A percentile compares a stretch with the other conserved stretches of the same genome.
Conservation (phyloP, 2,329 filamentous ascomycete genomes). For the Acrocalymma vagum region DNA sequence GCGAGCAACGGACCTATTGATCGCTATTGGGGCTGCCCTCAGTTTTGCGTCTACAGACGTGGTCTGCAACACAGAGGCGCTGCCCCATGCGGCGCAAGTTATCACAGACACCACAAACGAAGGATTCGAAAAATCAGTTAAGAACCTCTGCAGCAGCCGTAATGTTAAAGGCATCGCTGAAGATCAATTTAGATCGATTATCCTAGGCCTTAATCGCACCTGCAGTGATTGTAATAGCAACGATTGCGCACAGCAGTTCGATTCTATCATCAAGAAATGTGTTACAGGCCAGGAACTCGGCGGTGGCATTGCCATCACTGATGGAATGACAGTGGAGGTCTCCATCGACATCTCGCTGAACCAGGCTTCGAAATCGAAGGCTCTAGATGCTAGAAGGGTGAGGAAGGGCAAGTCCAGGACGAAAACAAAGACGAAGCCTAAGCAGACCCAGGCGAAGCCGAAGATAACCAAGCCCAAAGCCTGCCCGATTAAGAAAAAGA, state of each 20-base stretch:
- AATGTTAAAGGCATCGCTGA: not conserved
- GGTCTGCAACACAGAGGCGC: not conserved
- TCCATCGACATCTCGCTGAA: not conserved
- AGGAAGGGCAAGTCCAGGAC: not conserved
- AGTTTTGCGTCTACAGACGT: conserved; percentile 1
- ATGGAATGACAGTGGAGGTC: conserved; percentile 1
- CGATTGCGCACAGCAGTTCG: conserved; percentile 1
- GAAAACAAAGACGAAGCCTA: not conserved
- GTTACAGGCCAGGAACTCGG: not conserved
- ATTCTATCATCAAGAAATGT: conserved; percentile 1
- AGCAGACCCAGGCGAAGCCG: too few species aligned
- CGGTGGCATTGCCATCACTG: not conserved
- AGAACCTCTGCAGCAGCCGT: conserved; percentile 2
- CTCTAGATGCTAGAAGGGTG: conserved; percentile 1
- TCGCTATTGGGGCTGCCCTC: conserved; percentile 1
- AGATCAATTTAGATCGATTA: conserved; percentile 1
- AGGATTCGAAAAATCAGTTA: conserved; percentile 3
- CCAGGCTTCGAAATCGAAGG: not conserved
- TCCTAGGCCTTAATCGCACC: conserved; percentile 1
- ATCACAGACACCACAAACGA: not conserved
- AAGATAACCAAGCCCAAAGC: not conserved
- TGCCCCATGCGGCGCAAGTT: conserved; percentile 1
- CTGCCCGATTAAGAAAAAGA: too few species aligned
- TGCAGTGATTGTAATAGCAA: conserved; percentile 1
- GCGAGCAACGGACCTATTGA: conserved; percentile 2